Percentiles rank a stretch among this genome's conserved stretches.
These are phyloP conservation scores for Ligustrum vulgare DNA, from an alignment of 257 asterid species.

Conservation along the genomic window DNA sequence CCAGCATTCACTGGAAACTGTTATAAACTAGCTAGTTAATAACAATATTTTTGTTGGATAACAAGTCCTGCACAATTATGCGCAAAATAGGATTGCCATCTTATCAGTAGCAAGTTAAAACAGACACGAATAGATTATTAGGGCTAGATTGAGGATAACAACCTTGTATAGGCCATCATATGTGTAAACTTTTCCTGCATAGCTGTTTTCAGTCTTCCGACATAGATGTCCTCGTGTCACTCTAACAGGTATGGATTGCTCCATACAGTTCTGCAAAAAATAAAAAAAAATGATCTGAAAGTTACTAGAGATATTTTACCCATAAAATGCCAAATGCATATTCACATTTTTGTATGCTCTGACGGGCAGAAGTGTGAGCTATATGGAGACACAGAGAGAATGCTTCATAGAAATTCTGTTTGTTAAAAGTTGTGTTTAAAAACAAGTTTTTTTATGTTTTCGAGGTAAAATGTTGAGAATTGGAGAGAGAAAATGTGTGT, in stretches of 20 bases:
- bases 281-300: background rate
- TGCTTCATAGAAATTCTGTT: background rate
- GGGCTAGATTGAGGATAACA: background rate
- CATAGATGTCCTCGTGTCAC: constrained; percentile 85
- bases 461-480: too few species aligned
- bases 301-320: constrained; percentile 2
- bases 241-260: constrained; percentile 65
- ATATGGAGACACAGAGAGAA: background rate
- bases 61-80: background rate
- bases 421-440: too few species aligned
- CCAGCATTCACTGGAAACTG: background rate
- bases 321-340: background rate
- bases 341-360: background rate
- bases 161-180: constrained; percentile 93
- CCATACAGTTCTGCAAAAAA: constrained; percentile 78
- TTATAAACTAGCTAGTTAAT: background rate
- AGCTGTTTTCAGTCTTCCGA: constrained; percentile 41
- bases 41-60: background rate
- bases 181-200: constrained; percentile 85
- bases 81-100: background rate
- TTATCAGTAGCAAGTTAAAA: background rate
- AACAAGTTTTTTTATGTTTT: too few species aligned
- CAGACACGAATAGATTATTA: background rate
- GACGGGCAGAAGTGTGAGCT: background rate
- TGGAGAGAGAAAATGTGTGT: too few species aligned